Conservation (phyloP, 768 basidiomycete species). For the Russula virescens region DNA sequence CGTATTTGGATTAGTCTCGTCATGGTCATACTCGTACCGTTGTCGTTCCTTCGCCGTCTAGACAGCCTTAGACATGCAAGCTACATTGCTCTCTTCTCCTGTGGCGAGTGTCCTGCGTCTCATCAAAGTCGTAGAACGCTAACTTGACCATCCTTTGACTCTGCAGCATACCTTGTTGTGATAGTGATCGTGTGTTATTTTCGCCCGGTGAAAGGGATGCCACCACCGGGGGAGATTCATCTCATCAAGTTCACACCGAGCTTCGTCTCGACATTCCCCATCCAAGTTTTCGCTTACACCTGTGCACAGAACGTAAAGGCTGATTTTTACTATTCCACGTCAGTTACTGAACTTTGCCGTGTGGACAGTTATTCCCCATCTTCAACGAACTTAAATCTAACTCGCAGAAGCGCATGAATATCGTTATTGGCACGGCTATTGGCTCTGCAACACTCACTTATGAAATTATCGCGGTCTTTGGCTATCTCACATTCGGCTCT, state of each 20-base stretch:
- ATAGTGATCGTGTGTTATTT: conserved; percentile 82
- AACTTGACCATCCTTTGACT: background rate
- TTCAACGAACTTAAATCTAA: conserved; percentile 87
- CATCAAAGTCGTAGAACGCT: conserved; percentile 1
- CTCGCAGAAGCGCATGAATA: conserved; percentile 78
- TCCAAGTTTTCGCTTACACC: conserved; percentile 90
- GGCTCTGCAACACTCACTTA: conserved; percentile 80
- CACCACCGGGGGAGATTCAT: conserved; percentile 58
- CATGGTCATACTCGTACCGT: conserved; percentile 71
- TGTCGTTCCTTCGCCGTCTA: conserved; percentile 76
- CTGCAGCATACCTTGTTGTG: conserved; percentile 63
- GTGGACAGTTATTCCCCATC: conserved; percentile 76
- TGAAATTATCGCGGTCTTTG: conserved; percentile 81
- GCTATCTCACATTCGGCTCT: conserved; percentile 91
- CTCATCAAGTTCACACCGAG: conserved; percentile 68
- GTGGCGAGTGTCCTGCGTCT: conserved; percentile 49
- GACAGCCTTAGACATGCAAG: conserved; percentile 87
- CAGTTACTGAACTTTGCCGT: conserved; percentile 7
- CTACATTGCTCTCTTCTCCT: conserved; percentile 86
- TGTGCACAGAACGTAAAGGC: conserved; percentile 83
- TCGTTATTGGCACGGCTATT: conserved; percentile 82
- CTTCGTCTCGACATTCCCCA: conserved; percentile 83
- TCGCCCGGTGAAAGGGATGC: conserved; percentile 60
- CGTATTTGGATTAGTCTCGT: conserved; percentile 78
- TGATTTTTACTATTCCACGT: background rate